Evolutionary conservation across 306 rosid species (phyloP).

Genomic region (Prunus campanulata): DNA sequence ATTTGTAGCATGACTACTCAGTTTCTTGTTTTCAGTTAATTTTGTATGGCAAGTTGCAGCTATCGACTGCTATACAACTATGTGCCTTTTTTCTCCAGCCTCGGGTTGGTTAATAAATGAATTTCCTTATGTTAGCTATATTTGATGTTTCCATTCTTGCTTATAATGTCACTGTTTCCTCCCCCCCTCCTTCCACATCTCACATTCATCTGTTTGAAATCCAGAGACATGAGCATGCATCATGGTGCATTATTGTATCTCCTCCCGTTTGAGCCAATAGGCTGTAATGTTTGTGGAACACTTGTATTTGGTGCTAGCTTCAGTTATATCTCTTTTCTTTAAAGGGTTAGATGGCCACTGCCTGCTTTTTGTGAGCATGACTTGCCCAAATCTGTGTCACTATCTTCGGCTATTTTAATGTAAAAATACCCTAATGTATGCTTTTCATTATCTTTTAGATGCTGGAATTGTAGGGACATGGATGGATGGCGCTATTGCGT

Average conservation of each 20-base stretch:
- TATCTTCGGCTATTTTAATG: neutral
- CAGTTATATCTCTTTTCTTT: neutral
- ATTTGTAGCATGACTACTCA: conserved; percentile 1
- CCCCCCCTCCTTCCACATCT: neutral
- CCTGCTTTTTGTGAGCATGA: conserved; percentile 25
- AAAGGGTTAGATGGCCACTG: neutral
- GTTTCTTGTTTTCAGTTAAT: neutral
- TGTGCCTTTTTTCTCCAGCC: neutral
- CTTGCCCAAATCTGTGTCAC: conserved; percentile 13
- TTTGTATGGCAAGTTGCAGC: conserved; percentile 10
- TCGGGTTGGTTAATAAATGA: neutral
- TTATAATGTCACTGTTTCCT: neutral
- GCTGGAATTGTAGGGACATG: conserved; percentile 25
- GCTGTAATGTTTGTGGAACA: conserved; percentile 16
- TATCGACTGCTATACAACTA: neutral
- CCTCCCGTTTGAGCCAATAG: neutral
- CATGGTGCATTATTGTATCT: conserved; percentile 1
- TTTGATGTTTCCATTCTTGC: neutral
- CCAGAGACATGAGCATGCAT: conserved; percentile 7
- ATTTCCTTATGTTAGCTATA: neutral
- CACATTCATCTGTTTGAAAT: conserved; percentile 4
- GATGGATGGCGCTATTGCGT: conserved; percentile 17
- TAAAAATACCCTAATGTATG: neutral
- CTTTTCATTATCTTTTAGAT: conserved; percentile 1
- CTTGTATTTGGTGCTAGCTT: conserved; percentile 14